Base-by-base conservation (phyloP, 225 moss, liverwort and hornwort species). In the Physcomitrellopsis africana region DNA sequence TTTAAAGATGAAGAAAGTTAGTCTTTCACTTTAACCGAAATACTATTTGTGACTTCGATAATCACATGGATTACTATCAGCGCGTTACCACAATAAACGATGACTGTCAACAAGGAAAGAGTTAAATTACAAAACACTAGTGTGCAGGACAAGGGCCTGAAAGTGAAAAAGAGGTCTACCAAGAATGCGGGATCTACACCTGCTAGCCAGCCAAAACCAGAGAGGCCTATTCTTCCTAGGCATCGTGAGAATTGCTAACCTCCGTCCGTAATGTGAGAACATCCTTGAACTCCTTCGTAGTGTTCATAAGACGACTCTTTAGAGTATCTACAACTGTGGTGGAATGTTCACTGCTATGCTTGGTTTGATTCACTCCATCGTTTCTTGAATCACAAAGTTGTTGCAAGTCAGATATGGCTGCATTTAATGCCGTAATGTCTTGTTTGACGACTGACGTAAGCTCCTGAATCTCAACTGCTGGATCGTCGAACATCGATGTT, bases 401-500 rank as follows among this genome's bases (percentile, higher is more conserved):
- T 82, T 99, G 99, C 65, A 99, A 79, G 78, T 99, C 95, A 51
- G 92, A 82, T 63, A 99, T 93, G 58, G 99, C 92, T 20, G 91
- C 93, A 81, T 99, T 99, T 62, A 99, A 81, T 51, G 95, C 95
- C 9, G 93, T 99, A 62, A 99, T 99, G 58, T 99, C 99, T 85
- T 95, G 93, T 73, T 95, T 99, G 67, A 99, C 93, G 32, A 99
- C 99, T 14, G 92, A 92, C 15, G 95, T 99, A 2, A 99, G 93
- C 84, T 95, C 95, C 84, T 99, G 99, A 65, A 99, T 99, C 86
- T 99, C 99, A 49, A 86, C 87, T 53, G 99, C 95, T 48, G 99
- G 99, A 79, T 99, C 99, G 81, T 95, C 95, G 69, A 99, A 99
- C 99, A 99, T 99, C 48, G 99, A 99, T 6, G 95, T 99, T 67